Evolutionary conservation across 371 early-diverging fungal species (phyloP).

Genomic region (Mortierella sp.): DNA sequence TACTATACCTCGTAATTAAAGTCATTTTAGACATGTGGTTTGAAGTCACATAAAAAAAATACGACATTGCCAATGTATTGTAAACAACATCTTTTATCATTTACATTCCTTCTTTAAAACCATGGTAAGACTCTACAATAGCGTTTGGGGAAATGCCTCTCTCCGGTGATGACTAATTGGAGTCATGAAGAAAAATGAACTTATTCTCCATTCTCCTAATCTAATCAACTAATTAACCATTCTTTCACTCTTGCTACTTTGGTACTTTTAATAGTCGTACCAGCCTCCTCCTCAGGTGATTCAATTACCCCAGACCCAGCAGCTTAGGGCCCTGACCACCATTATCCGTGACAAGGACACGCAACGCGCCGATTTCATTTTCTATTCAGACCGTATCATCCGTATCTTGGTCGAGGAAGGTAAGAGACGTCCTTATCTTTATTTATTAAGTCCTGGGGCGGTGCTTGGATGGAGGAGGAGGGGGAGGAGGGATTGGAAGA

Average conservation of each 20-base stretch:
- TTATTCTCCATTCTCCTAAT: neutral
- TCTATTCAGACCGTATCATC: constrained; percentile 93
- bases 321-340: constrained; percentile 86
- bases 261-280: constrained; percentile 20
- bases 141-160: neutral
- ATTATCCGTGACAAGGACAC: constrained; percentile 88
- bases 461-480: no score
- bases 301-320: constrained; percentile 79
- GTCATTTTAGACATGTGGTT: neutral
- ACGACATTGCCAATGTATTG: neutral
- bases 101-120: neutral
- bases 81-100: neutral
- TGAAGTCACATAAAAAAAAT: neutral
- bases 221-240: neutral
- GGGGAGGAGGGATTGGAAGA: neutral
- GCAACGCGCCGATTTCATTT: constrained; percentile 91
- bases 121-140: neutral
- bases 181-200: no score
- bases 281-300: constrained; percentile 75
- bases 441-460: no score
- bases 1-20: no score
- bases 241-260: neutral
- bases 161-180: no score
- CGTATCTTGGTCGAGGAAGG: constrained; percentile 93
- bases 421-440: constrained; percentile 20